Conservation (phyloP, 2,329 filamentous ascomycete genomes). For the Phyllosticta citribraziliensis region DNA sequence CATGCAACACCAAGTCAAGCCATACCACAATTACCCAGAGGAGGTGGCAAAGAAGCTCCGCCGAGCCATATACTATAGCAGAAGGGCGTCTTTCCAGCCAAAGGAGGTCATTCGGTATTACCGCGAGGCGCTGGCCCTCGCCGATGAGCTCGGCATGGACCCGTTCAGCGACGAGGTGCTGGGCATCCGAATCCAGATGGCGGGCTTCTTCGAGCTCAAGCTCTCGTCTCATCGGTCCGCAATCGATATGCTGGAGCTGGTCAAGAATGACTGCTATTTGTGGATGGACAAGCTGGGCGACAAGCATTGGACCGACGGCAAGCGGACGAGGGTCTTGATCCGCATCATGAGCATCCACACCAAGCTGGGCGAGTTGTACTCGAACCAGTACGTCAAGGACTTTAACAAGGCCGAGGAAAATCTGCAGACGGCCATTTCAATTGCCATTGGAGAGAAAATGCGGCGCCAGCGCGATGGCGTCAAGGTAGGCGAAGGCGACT, state of each 20-base stretch:
- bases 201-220: conserved; percentile 64
- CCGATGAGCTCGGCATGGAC: conserved; percentile 66
- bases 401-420: conserved; percentile 63
- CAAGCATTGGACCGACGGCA: conserved; percentile 29
- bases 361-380: conserved; percentile 78
- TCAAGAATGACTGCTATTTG: conserved; percentile 56
- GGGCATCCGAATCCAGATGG: conserved; percentile 76
- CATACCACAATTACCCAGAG: conserved; percentile 53
- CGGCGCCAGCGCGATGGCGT: conserved; percentile 57
- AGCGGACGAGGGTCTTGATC: conserved; percentile 57
- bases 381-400: conserved; percentile 64
- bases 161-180: conserved; percentile 86
- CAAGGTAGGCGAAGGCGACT: conserved; percentile 59
- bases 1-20: conserved; percentile 35
- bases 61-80: conserved; percentile 75
- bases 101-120: conserved; percentile 76
- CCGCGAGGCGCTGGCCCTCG: conserved; percentile 64
- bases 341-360: conserved; percentile 68
- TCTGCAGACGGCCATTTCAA: conserved; percentile 74
- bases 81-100: conserved; percentile 46
- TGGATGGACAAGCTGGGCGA: conserved; percentile 38
- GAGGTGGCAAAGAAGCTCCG: conserved; percentile 69
- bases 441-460: conserved; percentile 62
- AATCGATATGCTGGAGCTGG: conserved; percentile 67
- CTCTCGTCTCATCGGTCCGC: conserved; percentile 60